Evolutionary conservation across 192 early-diverging fungal genomes (phyloP).

Genomic region (Jimgerdemannia lactiflua): DNA sequence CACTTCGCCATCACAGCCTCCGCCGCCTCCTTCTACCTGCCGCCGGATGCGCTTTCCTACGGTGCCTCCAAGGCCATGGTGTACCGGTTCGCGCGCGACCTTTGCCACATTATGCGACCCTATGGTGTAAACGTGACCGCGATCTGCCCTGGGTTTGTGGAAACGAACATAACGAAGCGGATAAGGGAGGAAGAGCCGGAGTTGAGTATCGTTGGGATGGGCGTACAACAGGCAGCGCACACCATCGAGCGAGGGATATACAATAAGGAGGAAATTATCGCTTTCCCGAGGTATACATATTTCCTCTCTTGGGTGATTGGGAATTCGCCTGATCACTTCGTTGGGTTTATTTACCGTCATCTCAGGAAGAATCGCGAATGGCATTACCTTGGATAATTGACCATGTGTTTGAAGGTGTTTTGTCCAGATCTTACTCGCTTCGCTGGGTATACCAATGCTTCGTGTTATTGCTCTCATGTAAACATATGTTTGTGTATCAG

Average conservation of each 20-base stretch:
- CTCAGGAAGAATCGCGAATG: no score
- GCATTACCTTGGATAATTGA: no score
- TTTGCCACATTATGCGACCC: conserved; percentile 4
- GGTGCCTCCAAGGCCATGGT: conserved; percentile 15
- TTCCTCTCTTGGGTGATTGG: no score
- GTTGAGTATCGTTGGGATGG: neutral
- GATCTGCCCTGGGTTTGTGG: conserved; percentile 13
- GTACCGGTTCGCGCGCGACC: conserved; percentile 16
- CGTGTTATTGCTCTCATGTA: no score
- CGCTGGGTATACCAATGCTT: no score
- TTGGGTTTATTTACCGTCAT: no score
- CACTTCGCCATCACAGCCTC: conserved; percentile 17
- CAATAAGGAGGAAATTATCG: conserved; percentile 11
- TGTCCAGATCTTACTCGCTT: no score
- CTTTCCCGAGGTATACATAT: conserved; percentile 1
- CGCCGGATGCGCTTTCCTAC: conserved; percentile 6
- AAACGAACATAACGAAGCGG: conserved; percentile 4
- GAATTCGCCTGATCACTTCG: no score
- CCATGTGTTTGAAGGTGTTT: no score
- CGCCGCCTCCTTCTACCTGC: conserved; percentile 7
- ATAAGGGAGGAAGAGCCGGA: neutral
- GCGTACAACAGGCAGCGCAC: neutral
- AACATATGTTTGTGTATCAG: no score
- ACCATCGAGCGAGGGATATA: conserved; percentile 7
- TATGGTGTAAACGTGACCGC: conserved; percentile 7